Evolutionary conservation across 345 rosid species (phyloP).

Genomic region (Aquilaria yunnanensis): DNA sequence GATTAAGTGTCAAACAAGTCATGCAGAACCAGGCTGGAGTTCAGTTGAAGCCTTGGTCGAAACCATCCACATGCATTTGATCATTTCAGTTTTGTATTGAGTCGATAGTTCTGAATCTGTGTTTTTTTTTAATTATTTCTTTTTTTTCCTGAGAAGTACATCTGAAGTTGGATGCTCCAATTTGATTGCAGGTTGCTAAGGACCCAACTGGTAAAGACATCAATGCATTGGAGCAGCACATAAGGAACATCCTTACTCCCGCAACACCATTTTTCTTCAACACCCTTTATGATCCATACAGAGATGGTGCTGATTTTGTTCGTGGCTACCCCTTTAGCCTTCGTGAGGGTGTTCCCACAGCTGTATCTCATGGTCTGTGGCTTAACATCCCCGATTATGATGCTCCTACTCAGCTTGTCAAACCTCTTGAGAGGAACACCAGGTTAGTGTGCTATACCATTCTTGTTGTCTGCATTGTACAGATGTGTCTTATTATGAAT

Average conservation of each 20-base stretch:
- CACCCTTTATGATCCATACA: constrained; percentile 83
- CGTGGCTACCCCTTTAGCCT: constrained; percentile 96
- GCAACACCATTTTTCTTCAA: constrained; percentile 87
- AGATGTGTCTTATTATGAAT: background rate
- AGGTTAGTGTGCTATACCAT: constrained; percentile 29
- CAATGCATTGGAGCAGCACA: constrained; percentile 91
- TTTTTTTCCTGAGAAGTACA: background rate
- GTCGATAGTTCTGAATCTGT: background rate
- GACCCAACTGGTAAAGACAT: constrained; percentile 81
- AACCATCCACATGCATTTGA: background rate
- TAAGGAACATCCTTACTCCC: constrained; percentile 67
- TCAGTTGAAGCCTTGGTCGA: no score
- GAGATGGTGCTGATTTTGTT: constrained; percentile 80
- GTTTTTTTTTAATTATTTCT: background rate
- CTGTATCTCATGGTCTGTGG: constrained; percentile 92
- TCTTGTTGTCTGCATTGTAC: background rate
- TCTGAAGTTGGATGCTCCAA: background rate
- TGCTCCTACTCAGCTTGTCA: constrained; percentile 92
- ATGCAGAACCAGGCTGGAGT: no score
- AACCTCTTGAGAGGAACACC: constrained; percentile 84
- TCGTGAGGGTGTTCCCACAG: constrained; percentile 82
- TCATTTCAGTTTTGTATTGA: background rate
- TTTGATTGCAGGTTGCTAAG: constrained; percentile 60
- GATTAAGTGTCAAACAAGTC: no score
- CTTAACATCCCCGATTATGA: constrained; percentile 95